Base-by-base conservation (phyloP, 345 rosid genomes). In the Aurinia saxatilis region DNA sequence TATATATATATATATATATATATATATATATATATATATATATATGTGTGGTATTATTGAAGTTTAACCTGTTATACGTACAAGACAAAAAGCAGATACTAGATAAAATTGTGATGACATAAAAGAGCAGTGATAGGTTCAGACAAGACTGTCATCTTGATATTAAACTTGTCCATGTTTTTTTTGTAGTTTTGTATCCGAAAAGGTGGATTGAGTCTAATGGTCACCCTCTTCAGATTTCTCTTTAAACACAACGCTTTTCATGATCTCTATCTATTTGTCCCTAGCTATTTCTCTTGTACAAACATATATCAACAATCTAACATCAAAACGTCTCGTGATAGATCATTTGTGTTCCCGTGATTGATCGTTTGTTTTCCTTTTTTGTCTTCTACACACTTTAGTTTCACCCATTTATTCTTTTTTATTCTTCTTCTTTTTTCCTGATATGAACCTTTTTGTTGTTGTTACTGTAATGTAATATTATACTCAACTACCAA, bases 311-410 rank as follows among this genome's bases (percentile, higher is more conserved):
- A 8, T 15, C 23, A 9, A 36, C 19, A 39, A n/a, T 33, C 5
- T 23, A 7, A 45, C 36, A 55, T 38, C 70, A 36, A 65, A 65
- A 27, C 17, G 9, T 67, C 72, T 58, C 65, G 65, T 58, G 65
- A 67, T 57, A 40, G 8, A 58, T 39, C 50, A 40, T 39, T 10
- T 8, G 18, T 39, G 25, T 39, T 48, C 49, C 21, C 18, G 48
- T 13, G 21, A 34, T 34, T 25, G 37, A 15, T 40, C 3, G 0
- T 55, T n/a, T n/a, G n/a, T n/a, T n/a, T n/a, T n/a, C n/a, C n/a
- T n/a, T n/a, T n/a, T 11, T 14, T 5, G 29, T 53, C 13, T 56
- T 65, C 29, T 42, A 39, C 35, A 52, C 51, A 51, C 6, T 42
- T 42, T 42, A 19, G 34, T 12, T 50, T 27, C 6, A 27, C 30